Conservation (phyloP, 495 filamentous ascomycete genomes). For the Penicillium mononematosum region DNA sequence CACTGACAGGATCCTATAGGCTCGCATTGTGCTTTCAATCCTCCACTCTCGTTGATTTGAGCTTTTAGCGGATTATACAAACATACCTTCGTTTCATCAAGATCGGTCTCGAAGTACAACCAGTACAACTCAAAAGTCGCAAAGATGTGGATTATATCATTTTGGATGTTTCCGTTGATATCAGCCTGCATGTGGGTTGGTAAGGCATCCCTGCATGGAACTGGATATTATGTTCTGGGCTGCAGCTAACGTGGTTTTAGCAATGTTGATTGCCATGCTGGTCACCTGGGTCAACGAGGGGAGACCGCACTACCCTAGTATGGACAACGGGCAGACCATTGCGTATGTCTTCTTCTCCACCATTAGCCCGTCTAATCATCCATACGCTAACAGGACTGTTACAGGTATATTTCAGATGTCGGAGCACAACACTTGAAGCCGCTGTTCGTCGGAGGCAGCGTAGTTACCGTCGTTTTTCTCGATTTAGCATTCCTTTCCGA, state of each 20-base stretch:
- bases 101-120: not conserved
- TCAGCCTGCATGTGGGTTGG: slow-evolving; percentile 79
- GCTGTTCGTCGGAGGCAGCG: slow-evolving; percentile 79
- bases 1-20: slow-evolving; percentile 2
- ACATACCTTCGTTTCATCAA: not conserved
- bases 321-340: slow-evolving; percentile 64
- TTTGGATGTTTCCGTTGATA: slow-evolving; percentile 78
- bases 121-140: not conserved
- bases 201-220: slow-evolving; percentile 33
- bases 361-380: not conserved
- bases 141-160: slow-evolving; percentile 54
- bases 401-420: slow-evolving; percentile 70
- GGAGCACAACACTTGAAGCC: slow-evolving; percentile 75
- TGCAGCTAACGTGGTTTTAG: slow-evolving; percentile 29
- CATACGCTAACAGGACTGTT: not conserved
- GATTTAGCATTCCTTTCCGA: slow-evolving; percentile 79
- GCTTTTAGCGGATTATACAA: not conserved
- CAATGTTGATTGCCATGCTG: slow-evolving; percentile 68
- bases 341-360: slow-evolving; percentile 54
- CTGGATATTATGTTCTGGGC: slow-evolving; percentile 21
- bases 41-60: not conserved
- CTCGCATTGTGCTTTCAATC: not conserved
- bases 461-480: slow-evolving; percentile 77
- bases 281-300: slow-evolving; percentile 65
- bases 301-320: slow-evolving; percentile 61